Evolutionary conservation across 2,329 filamentous ascomycete species (phyloP), one percentile per base, ranked within the genome.

Genomic region (Exophiala sp.): DNA sequence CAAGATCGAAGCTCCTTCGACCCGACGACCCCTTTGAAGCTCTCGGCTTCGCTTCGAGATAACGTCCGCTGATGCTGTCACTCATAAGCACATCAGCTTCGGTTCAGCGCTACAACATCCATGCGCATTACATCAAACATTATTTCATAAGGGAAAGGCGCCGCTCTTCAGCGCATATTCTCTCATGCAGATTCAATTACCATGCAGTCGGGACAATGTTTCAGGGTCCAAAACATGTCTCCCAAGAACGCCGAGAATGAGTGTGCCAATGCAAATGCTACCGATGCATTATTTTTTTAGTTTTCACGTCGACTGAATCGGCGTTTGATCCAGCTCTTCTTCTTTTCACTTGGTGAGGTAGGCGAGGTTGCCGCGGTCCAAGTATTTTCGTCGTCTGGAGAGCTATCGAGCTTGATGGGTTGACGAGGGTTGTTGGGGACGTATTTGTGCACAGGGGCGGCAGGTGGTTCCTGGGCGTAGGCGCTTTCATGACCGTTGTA

Each of bases 291-390:
- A 38, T 44, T 6, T 14, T 46, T 39, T 57, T 38, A 57, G 39
- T 52, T 40, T 9, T 47, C 59, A 36, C 73, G 75, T 71, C 79
- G 91, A 78, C 87, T 94, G 71, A 96, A 94, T 51, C 85, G 81
- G 64, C 85, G 83, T 67, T 88, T 84, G 65, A 97, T 85, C 90
- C 91, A 96, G 68, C 91, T 94, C 79, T 91, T 91, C 61, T 47
- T 51, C 88, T 81, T 78, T 95, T 96, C 34, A 38, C 42, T 32
- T n/a, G 45, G 57, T 40, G 53, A 43, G 24, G 52, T 53, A 10
- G 53, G 32, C 24, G 55, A 32, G n/a, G 41, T 32, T 11, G 42
- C 52, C n/a, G 52, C 42, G 7, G 50, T 57, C 7, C 40, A 33
- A 40, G 51, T 32, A 21, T 40, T 41, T 29, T 29, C 24, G 3